Evolutionary conservation across 2,329 filamentous ascomycete species (phyloP).

Genomic region (Neonectria sp.): DNA sequence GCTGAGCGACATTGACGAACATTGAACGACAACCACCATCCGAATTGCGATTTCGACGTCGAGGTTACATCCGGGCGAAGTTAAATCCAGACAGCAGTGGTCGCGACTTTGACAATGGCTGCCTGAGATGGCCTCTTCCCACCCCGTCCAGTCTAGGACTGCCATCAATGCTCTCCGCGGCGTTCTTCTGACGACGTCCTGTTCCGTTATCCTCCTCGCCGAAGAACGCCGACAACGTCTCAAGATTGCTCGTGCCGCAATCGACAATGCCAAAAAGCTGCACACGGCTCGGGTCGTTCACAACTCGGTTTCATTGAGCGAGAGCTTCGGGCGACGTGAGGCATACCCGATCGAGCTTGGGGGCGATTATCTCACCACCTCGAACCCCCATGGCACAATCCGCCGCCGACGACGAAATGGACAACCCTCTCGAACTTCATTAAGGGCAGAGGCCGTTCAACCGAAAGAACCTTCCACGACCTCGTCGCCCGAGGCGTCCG

Average conservation of each 20-base stretch:
- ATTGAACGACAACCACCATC: conserved; percentile 29
- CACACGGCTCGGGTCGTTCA: conserved; percentile 56
- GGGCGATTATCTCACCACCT: conserved; percentile 43
- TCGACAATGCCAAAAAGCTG: conserved; percentile 68
- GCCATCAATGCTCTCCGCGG: conserved; percentile 70
- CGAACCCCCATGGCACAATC: conserved; percentile 42
- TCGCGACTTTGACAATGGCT: conserved; percentile 45
- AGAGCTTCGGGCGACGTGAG: conserved; percentile 46
- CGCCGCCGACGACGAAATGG: conserved; percentile 48
- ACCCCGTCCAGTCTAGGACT: conserved; percentile 68
- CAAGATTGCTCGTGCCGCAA: conserved; percentile 63
- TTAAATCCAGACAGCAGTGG: conserved; percentile 21
- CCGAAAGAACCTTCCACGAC: conserved; percentile 26
- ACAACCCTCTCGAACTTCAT: conserved; percentile 10
- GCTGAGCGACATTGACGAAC: conserved; percentile 38
- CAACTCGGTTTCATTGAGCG: conserved; percentile 47
- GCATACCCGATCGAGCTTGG: conserved; percentile 43
- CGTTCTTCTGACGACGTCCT: conserved; percentile 70
- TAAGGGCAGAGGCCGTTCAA: conserved; percentile 19
- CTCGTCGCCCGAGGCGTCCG: conserved; percentile 16
- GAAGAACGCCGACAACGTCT: conserved; percentile 71
- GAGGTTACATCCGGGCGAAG: conserved; percentile 12
- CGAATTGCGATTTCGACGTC: conserved; percentile 37
- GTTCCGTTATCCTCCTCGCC: conserved; percentile 68
- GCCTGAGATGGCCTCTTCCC: conserved; percentile 60